Evolutionary conservation across 2,329 filamentous ascomycete genomes (phyloP).

Genomic region (Purpureocillium takamizusanense): DNA sequence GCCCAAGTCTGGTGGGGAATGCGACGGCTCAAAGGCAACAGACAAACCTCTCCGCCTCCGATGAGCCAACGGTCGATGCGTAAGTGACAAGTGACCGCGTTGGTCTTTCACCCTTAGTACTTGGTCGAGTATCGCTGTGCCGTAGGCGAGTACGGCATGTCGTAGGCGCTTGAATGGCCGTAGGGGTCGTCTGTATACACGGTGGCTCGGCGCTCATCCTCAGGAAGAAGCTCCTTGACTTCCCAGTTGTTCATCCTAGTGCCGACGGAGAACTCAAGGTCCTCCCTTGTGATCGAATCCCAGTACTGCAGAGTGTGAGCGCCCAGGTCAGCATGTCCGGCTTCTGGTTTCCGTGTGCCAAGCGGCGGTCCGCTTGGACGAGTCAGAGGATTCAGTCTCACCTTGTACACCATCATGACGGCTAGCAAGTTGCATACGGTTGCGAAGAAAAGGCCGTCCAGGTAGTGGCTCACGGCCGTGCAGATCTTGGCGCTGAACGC

Average conservation of each 20-base stretch:
- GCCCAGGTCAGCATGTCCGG: no score
- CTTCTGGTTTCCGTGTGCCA: no score
- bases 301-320: constrained; percentile 61
- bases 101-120: constrained; percentile 23
- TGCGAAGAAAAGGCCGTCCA: constrained; percentile 90
- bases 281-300: constrained; percentile 97
- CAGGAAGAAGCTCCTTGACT: constrained; percentile 80
- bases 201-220: constrained; percentile 69
- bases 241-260: constrained; percentile 97
- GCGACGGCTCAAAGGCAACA: no score
- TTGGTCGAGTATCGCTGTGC: constrained; percentile 34
- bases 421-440: constrained; percentile 88
- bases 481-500: constrained; percentile 83
- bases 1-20: no score
- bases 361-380: no score
- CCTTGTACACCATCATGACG: constrained; percentile 99
- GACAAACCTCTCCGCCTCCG: no score
- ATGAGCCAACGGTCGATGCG: no score
- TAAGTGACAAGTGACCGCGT: no score
- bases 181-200: constrained; percentile 63
- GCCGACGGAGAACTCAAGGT: constrained; percentile 95
- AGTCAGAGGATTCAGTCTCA: no score
- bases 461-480: constrained; percentile 74
- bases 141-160: constrained; percentile 39
- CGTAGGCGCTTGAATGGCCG: constrained; percentile 44